Base-by-base conservation (phyloP, 73 alveolate species). In the Paraurostyla sp. region DNA sequence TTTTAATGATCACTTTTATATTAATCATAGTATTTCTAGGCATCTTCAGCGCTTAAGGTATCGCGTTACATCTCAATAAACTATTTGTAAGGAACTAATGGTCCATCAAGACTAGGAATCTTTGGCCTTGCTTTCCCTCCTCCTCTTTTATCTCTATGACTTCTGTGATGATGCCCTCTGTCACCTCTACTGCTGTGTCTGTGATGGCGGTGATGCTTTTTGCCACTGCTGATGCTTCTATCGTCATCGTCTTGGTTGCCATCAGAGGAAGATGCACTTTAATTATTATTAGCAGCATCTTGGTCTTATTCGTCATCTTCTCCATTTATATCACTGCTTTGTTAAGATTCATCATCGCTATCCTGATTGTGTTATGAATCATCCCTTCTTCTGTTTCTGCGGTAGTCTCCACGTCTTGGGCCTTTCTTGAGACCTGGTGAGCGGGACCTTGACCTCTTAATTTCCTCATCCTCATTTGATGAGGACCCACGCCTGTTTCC, bases 1-100 rank as follows among this genome's bases (percentile, higher is more conserved):
- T 92, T 85, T 49, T 95, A 96, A 83, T 94, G 94, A 25, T 93
- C 94, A 45, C 65, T 62, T 75, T 95, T 95, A 93, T 97, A 97
- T 59, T 94, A 93, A 11, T 91, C 94, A 76, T 97, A 97, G 62
- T 60, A 60, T 80, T 92, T 84, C 85, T 97, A 50, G 9, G 96
- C 95, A n/a, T 93, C 96, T 0, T 48, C 60, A 71, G 63, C 71
- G 2, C 92, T 91, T 43, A 93, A 45, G 33, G 69, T 62, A 0
- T 54, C 60, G 45, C 80, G 73, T 73, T 94, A 94, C 90, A 85
- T 76, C 33, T 95, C 94, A 86, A 80, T 84, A 90, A 94, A 94
- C 18, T 62, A 41, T 46, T 95, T 92, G 88, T 45, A 95, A 7
- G 92, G 76, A 2, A 93, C 83, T 13, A 93, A 73, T 32, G 95